A percentile compares a stretch with the other conserved stretches of the same genome.
Evolutionary conservation across 2,329 filamentous ascomycete species (phyloP).

Genomic region (Neonectria magnoliae): DNA sequence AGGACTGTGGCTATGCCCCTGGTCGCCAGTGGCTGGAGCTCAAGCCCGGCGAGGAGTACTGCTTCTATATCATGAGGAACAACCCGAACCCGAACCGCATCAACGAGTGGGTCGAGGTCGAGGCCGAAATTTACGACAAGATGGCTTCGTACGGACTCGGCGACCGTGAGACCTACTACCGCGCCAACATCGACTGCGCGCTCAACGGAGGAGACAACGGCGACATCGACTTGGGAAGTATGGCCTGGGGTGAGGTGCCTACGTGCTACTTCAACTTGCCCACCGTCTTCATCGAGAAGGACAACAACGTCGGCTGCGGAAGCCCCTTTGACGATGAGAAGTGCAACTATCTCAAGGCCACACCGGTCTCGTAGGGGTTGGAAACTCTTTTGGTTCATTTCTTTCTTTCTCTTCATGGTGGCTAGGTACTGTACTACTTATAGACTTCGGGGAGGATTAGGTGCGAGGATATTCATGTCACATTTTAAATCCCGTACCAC

Average conservation of each 20-base stretch:
- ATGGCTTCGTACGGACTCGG: slow-evolving; percentile 30
- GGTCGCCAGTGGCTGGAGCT: slow-evolving; percentile 32
- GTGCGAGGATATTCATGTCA: neutral
- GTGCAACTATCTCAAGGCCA: slow-evolving; percentile 14
- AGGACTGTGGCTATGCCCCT: slow-evolving; percentile 20
- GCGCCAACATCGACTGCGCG: neutral
- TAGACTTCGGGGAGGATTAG: neutral
- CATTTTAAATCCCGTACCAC: neutral
- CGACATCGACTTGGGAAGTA: slow-evolving; percentile 1
- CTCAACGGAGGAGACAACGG: neutral
- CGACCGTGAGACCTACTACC: slow-evolving; percentile 20
- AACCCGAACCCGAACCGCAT: slow-evolving; percentile 3
- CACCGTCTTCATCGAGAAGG: slow-evolving; percentile 22
- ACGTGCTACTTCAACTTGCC: slow-evolving; percentile 28
- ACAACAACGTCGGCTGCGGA: slow-evolving; percentile 15
- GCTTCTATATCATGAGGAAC: slow-evolving; percentile 31
- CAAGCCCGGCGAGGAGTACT: slow-evolving; percentile 22
- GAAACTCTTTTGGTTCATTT: neutral
- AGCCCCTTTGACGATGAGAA: neutral
- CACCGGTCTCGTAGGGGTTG: neutral
- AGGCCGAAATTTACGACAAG: slow-evolving; percentile 18
- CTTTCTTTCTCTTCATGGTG: neutral
- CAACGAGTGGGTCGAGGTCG: slow-evolving; percentile 18
- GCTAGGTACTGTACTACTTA: neutral
- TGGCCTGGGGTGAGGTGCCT: slow-evolving; percentile 17